A percentile compares a stretch with the other conserved stretches of the same genome.
These are phyloP conservation scores for Globisporangium canariense DNA, from an alignment of 352 stramenopile genomes.

Conservation along the genomic window DNA sequence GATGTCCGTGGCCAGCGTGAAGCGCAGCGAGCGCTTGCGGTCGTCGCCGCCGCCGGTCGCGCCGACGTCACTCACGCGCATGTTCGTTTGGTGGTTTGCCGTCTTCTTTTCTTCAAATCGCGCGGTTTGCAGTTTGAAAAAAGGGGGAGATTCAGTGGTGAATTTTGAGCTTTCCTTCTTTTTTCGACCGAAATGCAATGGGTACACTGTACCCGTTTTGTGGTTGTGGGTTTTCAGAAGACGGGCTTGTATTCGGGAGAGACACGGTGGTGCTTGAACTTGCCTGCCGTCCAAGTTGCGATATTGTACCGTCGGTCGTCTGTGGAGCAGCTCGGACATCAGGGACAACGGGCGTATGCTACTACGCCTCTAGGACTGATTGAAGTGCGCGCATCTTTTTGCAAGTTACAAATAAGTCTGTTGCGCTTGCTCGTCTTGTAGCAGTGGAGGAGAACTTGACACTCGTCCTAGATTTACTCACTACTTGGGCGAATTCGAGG, in stretches of 20 bases:
- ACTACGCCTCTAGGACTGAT: too few relatives aligned
- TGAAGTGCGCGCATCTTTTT: too few relatives aligned
- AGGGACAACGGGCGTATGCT: too few relatives aligned
- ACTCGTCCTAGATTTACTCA: too few relatives aligned
- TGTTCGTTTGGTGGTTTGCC: background rate
- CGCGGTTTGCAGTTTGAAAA: background rate
- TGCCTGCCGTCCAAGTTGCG: too few relatives aligned
- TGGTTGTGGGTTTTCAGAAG: background rate
- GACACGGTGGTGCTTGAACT: too few relatives aligned
- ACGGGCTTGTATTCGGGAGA: background rate
- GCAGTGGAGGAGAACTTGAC: too few relatives aligned
- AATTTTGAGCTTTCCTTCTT: conserved; percentile 7
- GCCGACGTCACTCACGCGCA: background rate
- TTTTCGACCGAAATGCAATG: background rate
- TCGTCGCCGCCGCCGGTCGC: background rate
- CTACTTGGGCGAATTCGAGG: too few relatives aligned
- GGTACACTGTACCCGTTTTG: conserved; percentile 1
- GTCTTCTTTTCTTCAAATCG: background rate
- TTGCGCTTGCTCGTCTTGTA: too few relatives aligned
- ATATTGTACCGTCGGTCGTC: too few relatives aligned
- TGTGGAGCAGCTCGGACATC: too few relatives aligned
- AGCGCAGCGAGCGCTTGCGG: conserved; percentile 18
- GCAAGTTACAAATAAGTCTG: too few relatives aligned
- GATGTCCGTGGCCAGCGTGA: conserved; percentile 17
- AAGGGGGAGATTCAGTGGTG: conserved; percentile 4